These are phyloP conservation scores for Abrus precatorius DNA, from an alignment of 306 rosid species.

Conservation along the genomic window DNA sequence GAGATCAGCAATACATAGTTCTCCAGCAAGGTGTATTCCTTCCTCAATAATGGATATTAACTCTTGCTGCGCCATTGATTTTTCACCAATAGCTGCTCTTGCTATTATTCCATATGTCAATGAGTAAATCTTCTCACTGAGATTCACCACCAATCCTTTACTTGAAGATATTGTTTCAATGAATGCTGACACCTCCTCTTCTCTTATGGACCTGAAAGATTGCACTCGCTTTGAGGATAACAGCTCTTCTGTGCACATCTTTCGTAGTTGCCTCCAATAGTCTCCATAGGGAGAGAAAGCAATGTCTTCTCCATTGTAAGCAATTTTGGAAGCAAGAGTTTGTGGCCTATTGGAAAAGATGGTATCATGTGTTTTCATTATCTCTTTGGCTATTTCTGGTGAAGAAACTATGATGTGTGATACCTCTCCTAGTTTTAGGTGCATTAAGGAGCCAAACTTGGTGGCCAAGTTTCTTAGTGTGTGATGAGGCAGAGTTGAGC, in stretches of 20 bases:
- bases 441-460: slow-evolving; percentile 51
- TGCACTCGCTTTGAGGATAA: background rate
- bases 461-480: slow-evolving; percentile 30
- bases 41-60: slow-evolving; percentile 5
- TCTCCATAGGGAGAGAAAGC: slow-evolving; percentile 26
- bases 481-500: slow-evolving; percentile 34
- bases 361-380: slow-evolving; percentile 47
- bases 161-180: background rate
- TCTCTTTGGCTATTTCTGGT: slow-evolving; percentile 46
- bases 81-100: slow-evolving; percentile 25
- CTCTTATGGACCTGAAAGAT: slow-evolving; percentile 30
- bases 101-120: slow-evolving; percentile 11
- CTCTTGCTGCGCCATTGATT: background rate
- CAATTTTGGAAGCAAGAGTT: background rate
- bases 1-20: slow-evolving; percentile 41
- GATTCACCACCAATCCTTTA: slow-evolving; percentile 19
- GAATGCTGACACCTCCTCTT: slow-evolving; percentile 37
- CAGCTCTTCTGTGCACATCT: slow-evolving; percentile 22
- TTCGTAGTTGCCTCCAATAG: slow-evolving; percentile 29
- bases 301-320: background rate
- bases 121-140: slow-evolving; percentile 15
- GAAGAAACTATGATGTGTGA: slow-evolving; percentile 35
- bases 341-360: slow-evolving; percentile 43
- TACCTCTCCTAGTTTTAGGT: slow-evolving; percentile 45
- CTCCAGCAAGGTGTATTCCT: background rate